Base-by-base conservation (phyloP, 192 early-diverging fungal species). In the Phlyctochytrium arcticum region DNA sequence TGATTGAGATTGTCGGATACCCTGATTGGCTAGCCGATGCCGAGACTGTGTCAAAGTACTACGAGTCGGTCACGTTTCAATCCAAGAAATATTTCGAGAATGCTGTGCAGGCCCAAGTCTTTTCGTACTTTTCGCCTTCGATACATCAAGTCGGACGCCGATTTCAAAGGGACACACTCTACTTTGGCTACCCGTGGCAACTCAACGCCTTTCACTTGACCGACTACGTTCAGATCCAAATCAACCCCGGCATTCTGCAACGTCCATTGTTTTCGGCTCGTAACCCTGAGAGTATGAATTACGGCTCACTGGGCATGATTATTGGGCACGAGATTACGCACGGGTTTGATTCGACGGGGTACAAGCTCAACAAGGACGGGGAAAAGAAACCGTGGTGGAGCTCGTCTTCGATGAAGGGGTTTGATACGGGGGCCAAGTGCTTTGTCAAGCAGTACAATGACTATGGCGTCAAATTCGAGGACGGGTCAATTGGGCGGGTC, bases 251-350 rank as follows among this genome's bases (percentile, higher is more conserved):
- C 56, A 80, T 90, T 39, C 55, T 90, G 6, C 86, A 88, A 51
- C 70, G 70, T 2, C 88, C 89, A 4, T 77, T 89, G 36, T 91
- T 84, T 57, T 76, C 77, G 54, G 31, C 68, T 1, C 30, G 65
- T 5, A 81, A 78, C 49, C 85, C 87, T 10, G 72, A 70, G 50
- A 77, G 78, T 37, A 31, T 91, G 54, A 89, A 89, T 56, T 91
- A 83, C 72, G 89, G 88, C 17, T 74, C 74, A 5, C 76, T 87
- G 29, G 89, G 89, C 17, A 71, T 80, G 39, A 77, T 91, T 24
- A 81, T 89, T 36, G 88, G 89, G 2, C 89, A 91, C 65, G 89
- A 91, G 62, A 69, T 90, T n/a, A 84, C 78, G 64, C 89, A 90
- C 54, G 89, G 78, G 5, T 90, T 90, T 69, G 89, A 90, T 62